These are phyloP conservation scores for Mortierella sp. DNA, from an alignment of 371 early-diverging fungal genomes.

Conservation along the genomic window DNA sequence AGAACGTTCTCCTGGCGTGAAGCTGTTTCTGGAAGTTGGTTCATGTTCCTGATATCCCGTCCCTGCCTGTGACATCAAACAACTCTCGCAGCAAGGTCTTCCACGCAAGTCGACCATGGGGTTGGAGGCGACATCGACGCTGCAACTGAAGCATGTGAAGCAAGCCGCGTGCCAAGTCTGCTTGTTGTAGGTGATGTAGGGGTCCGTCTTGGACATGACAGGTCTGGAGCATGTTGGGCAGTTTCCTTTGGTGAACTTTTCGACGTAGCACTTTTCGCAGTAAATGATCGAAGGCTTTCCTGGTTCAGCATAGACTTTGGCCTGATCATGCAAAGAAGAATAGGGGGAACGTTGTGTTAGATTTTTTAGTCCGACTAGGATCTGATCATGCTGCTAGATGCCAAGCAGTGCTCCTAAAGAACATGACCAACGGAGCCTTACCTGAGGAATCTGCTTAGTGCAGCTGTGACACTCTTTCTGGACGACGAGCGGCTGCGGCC, in stretches of 20 bases:
- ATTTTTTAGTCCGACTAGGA: too few species aligned
- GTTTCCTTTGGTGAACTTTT: constrained; percentile 48
- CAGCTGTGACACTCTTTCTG: constrained; percentile 56
- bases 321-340: constrained; percentile 26
- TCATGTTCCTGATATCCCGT: constrained; percentile 22
- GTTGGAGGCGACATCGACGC: constrained; percentile 36
- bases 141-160: constrained; percentile 62
- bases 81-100: constrained; percentile 73
- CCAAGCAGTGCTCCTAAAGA: not conserved
- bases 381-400: not conserved
- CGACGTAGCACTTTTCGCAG: constrained; percentile 50
- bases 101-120: constrained; percentile 71
- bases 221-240: constrained; percentile 56
- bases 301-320: constrained; percentile 49
- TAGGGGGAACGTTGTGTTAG: too few species aligned
- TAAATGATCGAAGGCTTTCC: constrained; percentile 39
- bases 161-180: constrained; percentile 60
- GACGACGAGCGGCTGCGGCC: constrained; percentile 33
- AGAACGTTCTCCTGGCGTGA: constrained; percentile 27
- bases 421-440: not conserved
- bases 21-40: constrained; percentile 8
- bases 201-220: constrained; percentile 56
- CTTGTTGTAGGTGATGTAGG: constrained; percentile 58
- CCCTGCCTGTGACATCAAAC: constrained; percentile 64
- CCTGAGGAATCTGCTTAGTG: constrained; percentile 36